A percentile compares a stretch with the other conserved stretches of the same genome.
phyloP scores from a whole-genome alignment of 2,329 filamentous ascomycete species.

The Elsinoe necatrix region DNA sequence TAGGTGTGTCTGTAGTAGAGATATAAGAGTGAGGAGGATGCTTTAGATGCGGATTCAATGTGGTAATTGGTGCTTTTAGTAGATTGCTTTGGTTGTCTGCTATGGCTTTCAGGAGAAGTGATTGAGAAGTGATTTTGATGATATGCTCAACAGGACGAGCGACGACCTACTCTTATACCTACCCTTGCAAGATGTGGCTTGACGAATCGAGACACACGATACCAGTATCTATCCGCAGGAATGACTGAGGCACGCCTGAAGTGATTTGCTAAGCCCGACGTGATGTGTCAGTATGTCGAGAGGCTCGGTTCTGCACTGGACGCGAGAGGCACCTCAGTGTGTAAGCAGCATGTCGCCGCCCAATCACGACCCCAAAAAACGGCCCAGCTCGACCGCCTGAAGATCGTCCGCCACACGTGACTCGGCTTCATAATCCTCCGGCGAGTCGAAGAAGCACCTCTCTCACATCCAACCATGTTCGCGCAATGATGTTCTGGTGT shows the following conservation, averaged over 20 bases:
- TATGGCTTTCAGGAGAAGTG: neutral
- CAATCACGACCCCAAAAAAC: too few species aligned
- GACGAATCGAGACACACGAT: neutral
- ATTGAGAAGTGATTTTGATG: neutral
- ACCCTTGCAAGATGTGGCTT: neutral
- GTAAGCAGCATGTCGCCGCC: too few species aligned
- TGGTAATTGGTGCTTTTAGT: neutral
- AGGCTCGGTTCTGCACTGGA: neutral
- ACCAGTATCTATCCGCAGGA: neutral
- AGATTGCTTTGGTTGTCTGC: neutral
- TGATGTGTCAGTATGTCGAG: neutral
- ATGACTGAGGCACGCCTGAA: neutral
- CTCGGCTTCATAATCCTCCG: too few species aligned
- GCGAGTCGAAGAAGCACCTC: too few species aligned
- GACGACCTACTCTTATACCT: neutral
- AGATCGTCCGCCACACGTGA: too few species aligned
- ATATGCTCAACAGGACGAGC: neutral
- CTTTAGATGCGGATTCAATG: neutral
- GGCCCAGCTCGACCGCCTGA: too few species aligned
- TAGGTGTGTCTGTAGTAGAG: conserved; percentile 1
- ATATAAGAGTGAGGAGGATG: neutral
- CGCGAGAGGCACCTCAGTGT: neutral
- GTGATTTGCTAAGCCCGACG: neutral
- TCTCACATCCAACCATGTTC: too few species aligned
- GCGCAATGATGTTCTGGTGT: too few species aligned